These are phyloP conservation scores for Clonostachys solani DNA, from an alignment of 2,329 filamentous ascomycete species.

Conservation along the genomic window DNA sequence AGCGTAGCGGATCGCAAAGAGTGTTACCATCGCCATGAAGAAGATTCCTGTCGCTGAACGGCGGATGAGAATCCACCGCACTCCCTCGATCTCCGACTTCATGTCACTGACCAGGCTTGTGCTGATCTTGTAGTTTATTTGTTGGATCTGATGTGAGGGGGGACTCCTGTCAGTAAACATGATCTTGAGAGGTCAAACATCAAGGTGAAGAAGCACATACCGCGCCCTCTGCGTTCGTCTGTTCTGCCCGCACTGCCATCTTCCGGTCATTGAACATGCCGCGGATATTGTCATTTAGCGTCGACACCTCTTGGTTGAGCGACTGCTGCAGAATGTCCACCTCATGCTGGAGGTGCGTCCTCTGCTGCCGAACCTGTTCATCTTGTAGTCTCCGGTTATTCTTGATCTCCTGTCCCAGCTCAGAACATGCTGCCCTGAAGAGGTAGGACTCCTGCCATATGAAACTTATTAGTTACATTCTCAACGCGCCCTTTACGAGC, in stretches of 20 bases:
- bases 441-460: slow-evolving; percentile 74
- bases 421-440: slow-evolving; percentile 89
- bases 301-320: slow-evolving; percentile 76
- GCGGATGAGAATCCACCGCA: slow-evolving; percentile 78
- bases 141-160: slow-evolving; percentile 61
- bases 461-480: background rate
- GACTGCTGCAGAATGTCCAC: slow-evolving; percentile 88
- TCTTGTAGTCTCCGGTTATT: slow-evolving; percentile 73
- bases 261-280: slow-evolving; percentile 96
- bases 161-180: background rate
- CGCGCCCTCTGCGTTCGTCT: slow-evolving; percentile 77
- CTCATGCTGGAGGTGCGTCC: slow-evolving; percentile 86
- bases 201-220: slow-evolving; percentile 36
- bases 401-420: slow-evolving; percentile 81
- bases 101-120: slow-evolving; percentile 85
- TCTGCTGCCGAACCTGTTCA: slow-evolving; percentile 77
- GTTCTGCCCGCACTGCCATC: slow-evolving; percentile 86
- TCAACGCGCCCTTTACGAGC: background rate
- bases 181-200: background rate
- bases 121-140: slow-evolving; percentile 95
- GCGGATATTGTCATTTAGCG: slow-evolving; percentile 85
- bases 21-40: slow-evolving; percentile 59
- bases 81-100: slow-evolving; percentile 84
- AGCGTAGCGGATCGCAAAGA: slow-evolving; percentile 55
- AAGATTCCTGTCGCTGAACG: slow-evolving; percentile 61